phyloP scores from a whole-genome alignment of 176 grass and related monocot species.

The Eremochloa ophiuroides region DNA sequence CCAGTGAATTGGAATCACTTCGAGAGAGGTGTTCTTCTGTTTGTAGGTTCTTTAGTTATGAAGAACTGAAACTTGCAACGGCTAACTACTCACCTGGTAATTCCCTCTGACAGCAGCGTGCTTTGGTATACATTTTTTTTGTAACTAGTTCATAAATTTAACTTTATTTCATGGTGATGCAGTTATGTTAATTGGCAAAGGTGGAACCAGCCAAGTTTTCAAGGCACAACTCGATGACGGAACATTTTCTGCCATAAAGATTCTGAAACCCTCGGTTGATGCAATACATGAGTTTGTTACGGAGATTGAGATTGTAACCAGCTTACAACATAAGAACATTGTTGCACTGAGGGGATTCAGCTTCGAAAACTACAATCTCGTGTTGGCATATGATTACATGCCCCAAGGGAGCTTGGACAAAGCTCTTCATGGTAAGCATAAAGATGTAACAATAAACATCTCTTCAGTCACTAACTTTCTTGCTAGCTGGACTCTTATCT shows the following conservation, averaged over 20 bases:
- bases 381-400: conserved; percentile 86
- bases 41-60: conserved; percentile 55
- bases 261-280: conserved; percentile 71
- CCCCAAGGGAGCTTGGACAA: conserved; percentile 86
- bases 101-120: not conserved
- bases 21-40: conserved; percentile 65
- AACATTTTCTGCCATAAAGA: conserved; percentile 65
- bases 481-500: not conserved
- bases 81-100: conserved; percentile 81
- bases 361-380: conserved; percentile 76
- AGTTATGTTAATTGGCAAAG: conserved; percentile 95
- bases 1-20: conserved; percentile 60
- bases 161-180: conserved; percentile 23
- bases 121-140: conserved; percentile 1
- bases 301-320: conserved; percentile 66
- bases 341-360: conserved; percentile 77
- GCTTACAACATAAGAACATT: conserved; percentile 76
- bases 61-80: conserved; percentile 67
- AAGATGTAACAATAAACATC: not conserved
- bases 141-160: not conserved
- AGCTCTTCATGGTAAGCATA: conserved; percentile 67
- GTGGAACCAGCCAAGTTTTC: conserved; percentile 86
- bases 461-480: not conserved
- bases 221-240: conserved; percentile 60
- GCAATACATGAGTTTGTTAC: conserved; percentile 77